Percentiles rank a stretch among this genome's conserved stretches.
These are phyloP conservation scores for Prunus yedoensis DNA, from an alignment of 331 rosid genomes.

Conservation along the genomic window DNA sequence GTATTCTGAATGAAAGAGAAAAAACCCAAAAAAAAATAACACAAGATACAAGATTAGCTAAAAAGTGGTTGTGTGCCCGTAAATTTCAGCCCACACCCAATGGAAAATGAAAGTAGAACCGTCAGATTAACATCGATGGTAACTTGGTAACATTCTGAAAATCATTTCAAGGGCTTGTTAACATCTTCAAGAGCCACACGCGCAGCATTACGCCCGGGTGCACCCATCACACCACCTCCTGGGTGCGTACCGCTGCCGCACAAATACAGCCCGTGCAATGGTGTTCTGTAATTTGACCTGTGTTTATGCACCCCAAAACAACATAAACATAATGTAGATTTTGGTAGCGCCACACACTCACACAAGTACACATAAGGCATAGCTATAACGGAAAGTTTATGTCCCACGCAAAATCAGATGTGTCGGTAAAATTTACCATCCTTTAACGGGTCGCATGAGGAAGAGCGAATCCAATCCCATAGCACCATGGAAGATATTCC, in stretches of 20 bases:
- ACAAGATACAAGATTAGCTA: not conserved
- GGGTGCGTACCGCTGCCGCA: constrained; percentile 62
- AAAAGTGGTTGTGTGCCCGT: not conserved
- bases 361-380: not conserved
- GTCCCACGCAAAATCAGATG: not conserved
- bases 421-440: constrained; percentile 55
- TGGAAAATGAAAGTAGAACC: not conserved
- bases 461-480: constrained; percentile 95
- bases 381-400: not conserved
- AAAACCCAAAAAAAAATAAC: too few relatives aligned
- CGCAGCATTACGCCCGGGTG: constrained; percentile 58
- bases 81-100: not conserved
- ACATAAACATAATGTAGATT: not conserved
- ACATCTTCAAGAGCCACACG: constrained; percentile 42
- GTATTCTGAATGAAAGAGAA: not conserved
- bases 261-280: constrained; percentile 55
- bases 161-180: constrained; percentile 19
- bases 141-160: not conserved
- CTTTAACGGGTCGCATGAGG: constrained; percentile 82
- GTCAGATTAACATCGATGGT: not conserved
- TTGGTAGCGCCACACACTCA: not conserved
- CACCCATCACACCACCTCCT: constrained; percentile 66
- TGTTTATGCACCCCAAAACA: constrained; percentile 17
- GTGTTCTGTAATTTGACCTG: constrained; percentile 89
- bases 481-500: constrained; percentile 92